These are phyloP conservation scores for Leccinum subfulvum DNA, from an alignment of 1,284 basidiomycete genomes.

Conservation along the genomic window DNA sequence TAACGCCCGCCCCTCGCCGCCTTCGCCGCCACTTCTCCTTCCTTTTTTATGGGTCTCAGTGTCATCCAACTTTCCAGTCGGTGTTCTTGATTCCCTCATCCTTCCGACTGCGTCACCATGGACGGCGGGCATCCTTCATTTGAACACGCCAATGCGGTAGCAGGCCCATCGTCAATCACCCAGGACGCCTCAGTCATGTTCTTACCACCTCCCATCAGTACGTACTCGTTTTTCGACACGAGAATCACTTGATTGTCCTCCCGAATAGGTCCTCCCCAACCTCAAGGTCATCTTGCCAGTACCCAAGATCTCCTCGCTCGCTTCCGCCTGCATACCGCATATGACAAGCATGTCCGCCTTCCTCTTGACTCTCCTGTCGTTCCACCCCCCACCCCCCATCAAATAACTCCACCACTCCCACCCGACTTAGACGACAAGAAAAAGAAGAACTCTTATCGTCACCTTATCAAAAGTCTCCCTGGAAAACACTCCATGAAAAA, in stretches of 20 bases:
- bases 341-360: slow-evolving; percentile 73
- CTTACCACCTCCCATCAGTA: slow-evolving; percentile 29
- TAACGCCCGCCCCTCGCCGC: slow-evolving; percentile 18
- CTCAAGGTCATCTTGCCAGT: slow-evolving; percentile 54
- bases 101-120: slow-evolving; percentile 26
- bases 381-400: slow-evolving; percentile 30
- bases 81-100: slow-evolving; percentile 29
- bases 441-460: slow-evolving; percentile 74
- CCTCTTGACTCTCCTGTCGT: slow-evolving; percentile 31
- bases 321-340: slow-evolving; percentile 64
- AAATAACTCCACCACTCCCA: slow-evolving; percentile 41
- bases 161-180: slow-evolving; percentile 34
- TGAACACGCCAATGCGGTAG: slow-evolving; percentile 28
- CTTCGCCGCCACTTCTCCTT: neutral
- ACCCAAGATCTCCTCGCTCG: slow-evolving; percentile 73
- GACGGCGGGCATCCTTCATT: slow-evolving; percentile 28
- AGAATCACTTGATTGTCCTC: slow-evolving; percentile 16
- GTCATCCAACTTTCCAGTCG: slow-evolving; percentile 8
- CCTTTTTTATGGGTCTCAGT: slow-evolving; percentile 24
- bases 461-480: slow-evolving; percentile 73
- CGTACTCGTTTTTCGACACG: slow-evolving; percentile 8
- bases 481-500: slow-evolving; percentile 83
- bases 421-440: slow-evolving; percentile 64
- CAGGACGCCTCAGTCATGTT: slow-evolving; percentile 28
- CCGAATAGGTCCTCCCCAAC: slow-evolving; percentile 36